phyloP scores from a whole-genome alignment of 2,329 filamentous ascomycete genomes.

The Sodiomyces alkalinus region DNA sequence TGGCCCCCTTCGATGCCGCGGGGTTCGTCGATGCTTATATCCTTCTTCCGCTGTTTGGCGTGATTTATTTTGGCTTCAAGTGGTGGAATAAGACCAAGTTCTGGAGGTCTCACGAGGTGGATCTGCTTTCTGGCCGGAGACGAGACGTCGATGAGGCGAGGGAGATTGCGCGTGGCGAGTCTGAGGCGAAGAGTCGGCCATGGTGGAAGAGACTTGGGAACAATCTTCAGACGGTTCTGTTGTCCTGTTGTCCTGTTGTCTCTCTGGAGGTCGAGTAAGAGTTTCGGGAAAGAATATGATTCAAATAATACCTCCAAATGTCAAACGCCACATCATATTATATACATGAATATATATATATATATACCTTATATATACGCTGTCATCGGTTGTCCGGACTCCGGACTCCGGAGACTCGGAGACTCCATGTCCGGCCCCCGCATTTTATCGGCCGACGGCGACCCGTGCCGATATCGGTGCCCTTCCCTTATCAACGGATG shows the following conservation, averaged over 20 bases:
- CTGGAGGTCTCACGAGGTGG: conserved; percentile 35
- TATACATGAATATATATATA: no score
- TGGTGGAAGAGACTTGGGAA: conserved; percentile 29
- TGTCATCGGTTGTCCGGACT: no score
- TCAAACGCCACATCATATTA: no score
- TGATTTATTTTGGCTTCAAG: conserved; percentile 43
- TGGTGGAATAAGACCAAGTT: conserved; percentile 35
- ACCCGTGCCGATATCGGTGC: no score
- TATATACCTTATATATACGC: no score
- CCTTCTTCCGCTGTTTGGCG: conserved; percentile 39
- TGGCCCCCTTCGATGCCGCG: conserved; percentile 40
- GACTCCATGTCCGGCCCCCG: no score
- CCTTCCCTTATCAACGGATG: no score
- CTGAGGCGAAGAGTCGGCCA: conserved; percentile 10
- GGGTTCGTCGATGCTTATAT: conserved; percentile 51
- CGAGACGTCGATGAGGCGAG: conserved; percentile 34
- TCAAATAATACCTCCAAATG: background rate
- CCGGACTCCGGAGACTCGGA: no score
- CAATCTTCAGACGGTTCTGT: conserved; percentile 20
- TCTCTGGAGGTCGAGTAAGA: background rate
- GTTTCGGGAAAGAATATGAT: background rate
- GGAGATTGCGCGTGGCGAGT: conserved; percentile 14
- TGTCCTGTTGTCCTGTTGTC: background rate
- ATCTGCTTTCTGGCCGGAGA: conserved; percentile 39
- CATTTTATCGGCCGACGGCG: no score